Base-by-base conservation (phyloP, 2,329 filamentous ascomycete genomes). In the Cladorrhinum sp. region DNA sequence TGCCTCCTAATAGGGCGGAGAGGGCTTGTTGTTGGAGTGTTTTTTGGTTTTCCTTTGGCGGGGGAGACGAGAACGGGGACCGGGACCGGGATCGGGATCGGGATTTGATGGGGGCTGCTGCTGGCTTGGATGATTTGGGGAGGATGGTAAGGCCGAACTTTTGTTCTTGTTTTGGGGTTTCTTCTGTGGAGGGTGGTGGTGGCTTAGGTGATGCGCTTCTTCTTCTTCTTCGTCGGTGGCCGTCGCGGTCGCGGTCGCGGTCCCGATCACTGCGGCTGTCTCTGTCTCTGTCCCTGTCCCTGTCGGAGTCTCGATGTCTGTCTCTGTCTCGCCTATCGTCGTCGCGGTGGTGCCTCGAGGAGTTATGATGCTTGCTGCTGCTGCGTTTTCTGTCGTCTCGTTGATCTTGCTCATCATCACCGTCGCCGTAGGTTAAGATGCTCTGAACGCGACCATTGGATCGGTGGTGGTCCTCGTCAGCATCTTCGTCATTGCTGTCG, bases 1-100 rank as follows among this genome's bases (percentile, higher is more conserved):
- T n/a, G n/a, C n/a, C n/a, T n/a, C n/a, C 83, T 8, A 91, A 77
- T 8, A 93, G 79, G 5, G 89, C 87, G 62, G 87, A 83, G 62
- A 92, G 75, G 8, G 89, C 90, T 67, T 83, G 77, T 3, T 80
- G n/a, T 77, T 36, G 84, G 80, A 49, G 73, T 73, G 61, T 67
- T 68, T 51, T 68, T 70, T n/a, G 63, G 29, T 22, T 55, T 38
- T n/a, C n/a, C n/a, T n/a, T n/a, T n/a, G n/a, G n/a, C n/a, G 20
- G n/a, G 18, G 29, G 9, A 13, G 13, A 2, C 22, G 53, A 8
- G 13, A 16, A 22, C 3, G 53, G 41, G 18, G 53, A 49, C 12
- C 36, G 18, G 38, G 53, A 27, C 12, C 27, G 45, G 32, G 52
- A 38, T 10, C 4, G 41, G n/a, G n/a, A 12, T 3, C 18, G 16